Conservation (phyloP, 1,284 basidiomycete species). For the Sphaerobolus stellatus region DNA sequence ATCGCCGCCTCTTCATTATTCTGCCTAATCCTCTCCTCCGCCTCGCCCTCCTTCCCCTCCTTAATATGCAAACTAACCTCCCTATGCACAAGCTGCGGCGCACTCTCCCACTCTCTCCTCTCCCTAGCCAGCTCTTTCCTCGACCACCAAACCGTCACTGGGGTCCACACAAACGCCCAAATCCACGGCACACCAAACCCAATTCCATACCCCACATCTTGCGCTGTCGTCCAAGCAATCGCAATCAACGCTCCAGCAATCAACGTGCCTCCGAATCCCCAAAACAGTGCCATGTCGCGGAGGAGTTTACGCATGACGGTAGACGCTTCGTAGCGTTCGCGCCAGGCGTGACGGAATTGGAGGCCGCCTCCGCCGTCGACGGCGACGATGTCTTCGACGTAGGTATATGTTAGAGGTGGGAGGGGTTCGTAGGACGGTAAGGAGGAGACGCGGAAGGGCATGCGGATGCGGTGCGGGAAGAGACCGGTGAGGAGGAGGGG, state of each 20-base stretch:
- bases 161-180: conserved; percentile 26
- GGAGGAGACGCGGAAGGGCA: conserved; percentile 34
- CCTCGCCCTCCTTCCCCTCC: conserved; percentile 1
- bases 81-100: background rate
- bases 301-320: conserved; percentile 29
- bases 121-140: conserved; percentile 23
- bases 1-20: too few species aligned
- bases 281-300: conserved; percentile 25
- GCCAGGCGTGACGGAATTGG: conserved; percentile 35
- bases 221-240: conserved; percentile 26
- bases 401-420: conserved; percentile 31
- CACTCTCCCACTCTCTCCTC: conserved; percentile 19
- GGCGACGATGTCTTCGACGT: conserved; percentile 27
- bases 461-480: conserved; percentile 27
- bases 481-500: conserved; percentile 31
- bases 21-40: too few species aligned
- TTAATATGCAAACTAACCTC: conserved; percentile 3
- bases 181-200: conserved; percentile 33
- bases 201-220: conserved; percentile 31
- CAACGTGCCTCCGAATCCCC: conserved; percentile 27
- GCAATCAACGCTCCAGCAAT: conserved; percentile 26
- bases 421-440: conserved; percentile 28
- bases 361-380: conserved; percentile 35
- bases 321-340: conserved; percentile 32
- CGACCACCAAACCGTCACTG: conserved; percentile 22